Evolutionary conservation across 768 basidiomycete genomes (phyloP), one percentile per base, ranked within the genome.

Genomic region (Pseudohyphozyma bogoriensis): DNA sequence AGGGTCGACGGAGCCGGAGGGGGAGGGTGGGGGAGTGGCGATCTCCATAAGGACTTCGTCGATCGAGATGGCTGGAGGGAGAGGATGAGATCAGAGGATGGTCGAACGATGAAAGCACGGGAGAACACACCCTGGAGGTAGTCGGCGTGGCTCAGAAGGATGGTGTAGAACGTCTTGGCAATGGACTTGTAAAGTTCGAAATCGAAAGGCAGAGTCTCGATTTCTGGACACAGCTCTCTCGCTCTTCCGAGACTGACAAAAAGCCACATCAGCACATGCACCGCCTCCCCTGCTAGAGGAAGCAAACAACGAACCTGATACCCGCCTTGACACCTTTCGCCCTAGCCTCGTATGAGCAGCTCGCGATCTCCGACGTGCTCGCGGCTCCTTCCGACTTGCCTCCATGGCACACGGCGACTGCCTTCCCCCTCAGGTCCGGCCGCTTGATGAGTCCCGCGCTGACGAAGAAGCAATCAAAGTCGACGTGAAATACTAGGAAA

Each of bases 41-140:
- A 92, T 88, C 59, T 96, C 92, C 61, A 97, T 83, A 28, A 96
- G 79, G 0, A 90, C 93, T 72, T 99, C 95, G 62, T 99, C 95
- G 8, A 97, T 87, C 2, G 90, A 93, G 20, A 96, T 92, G 2
- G 92, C 91, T 74, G 96, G 4, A 95, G 77, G 67, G 92, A 89
- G 69, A 93, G n/a, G n/a, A n/a, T n/a, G n/a, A n/a, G n/a, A n/a
- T n/a, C n/a, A n/a, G n/a, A n/a, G n/a, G n/a, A n/a, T n/a, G n/a
- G n/a, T n/a, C n/a, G n/a, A n/a, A n/a, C n/a, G n/a, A n/a, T n/a
- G n/a, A n/a, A n/a, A n/a, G n/a, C n/a, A n/a, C n/a, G n/a, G n/a
- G n/a, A 22, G 31, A 6, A 5, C 31, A 11, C n/a, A 51, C 91
- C 90, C 74, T 96, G 85, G 4, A 97, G 77, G 66, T 91, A 89